Evolutionary conservation across 352 stramenopile genomes (phyloP).

Genomic region (Phytophthora boehmeriae): DNA sequence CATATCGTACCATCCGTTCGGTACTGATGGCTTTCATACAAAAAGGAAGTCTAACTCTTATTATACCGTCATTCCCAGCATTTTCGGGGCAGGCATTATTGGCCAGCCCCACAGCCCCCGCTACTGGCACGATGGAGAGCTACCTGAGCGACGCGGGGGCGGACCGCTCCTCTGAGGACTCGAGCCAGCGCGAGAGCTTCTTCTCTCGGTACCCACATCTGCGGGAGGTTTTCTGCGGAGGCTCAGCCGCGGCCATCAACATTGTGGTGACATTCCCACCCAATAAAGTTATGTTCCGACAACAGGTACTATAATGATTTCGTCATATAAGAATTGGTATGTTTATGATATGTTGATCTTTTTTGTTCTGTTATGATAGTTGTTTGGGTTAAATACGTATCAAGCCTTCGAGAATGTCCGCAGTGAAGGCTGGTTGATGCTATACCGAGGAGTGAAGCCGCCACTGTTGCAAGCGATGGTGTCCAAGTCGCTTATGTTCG

Average conservation of each 20-base stretch:
- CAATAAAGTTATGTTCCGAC: constrained; percentile 92
- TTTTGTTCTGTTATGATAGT: constrained; percentile 32
- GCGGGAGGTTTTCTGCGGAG: constrained; percentile 84
- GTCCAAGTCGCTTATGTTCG: constrained; percentile 92
- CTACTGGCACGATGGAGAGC: constrained; percentile 33
- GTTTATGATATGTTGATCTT: neutral
- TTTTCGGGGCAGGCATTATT: neutral
- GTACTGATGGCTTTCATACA: neutral
- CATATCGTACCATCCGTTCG: neutral
- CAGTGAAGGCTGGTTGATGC: constrained; percentile 60
- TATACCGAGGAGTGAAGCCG: constrained; percentile 87
- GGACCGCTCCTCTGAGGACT: constrained; percentile 8
- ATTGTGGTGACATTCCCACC: constrained; percentile 88
- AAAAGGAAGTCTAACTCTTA: neutral
- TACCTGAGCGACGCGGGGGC: constrained; percentile 28
- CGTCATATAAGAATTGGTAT: neutral
- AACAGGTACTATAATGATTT: constrained; percentile 68
- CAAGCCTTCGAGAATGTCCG: constrained; percentile 77
- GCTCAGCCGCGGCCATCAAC: constrained; percentile 84
- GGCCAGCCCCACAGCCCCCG: neutral
- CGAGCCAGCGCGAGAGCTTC: constrained; percentile 23
- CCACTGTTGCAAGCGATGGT: constrained; percentile 85
- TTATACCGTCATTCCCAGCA: neutral
- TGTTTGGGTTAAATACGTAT: constrained; percentile 76
- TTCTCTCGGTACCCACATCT: constrained; percentile 69